Evolutionary conservation across 75 land plant genomes (phyloP).

Genomic region (Picea glauca): DNA sequence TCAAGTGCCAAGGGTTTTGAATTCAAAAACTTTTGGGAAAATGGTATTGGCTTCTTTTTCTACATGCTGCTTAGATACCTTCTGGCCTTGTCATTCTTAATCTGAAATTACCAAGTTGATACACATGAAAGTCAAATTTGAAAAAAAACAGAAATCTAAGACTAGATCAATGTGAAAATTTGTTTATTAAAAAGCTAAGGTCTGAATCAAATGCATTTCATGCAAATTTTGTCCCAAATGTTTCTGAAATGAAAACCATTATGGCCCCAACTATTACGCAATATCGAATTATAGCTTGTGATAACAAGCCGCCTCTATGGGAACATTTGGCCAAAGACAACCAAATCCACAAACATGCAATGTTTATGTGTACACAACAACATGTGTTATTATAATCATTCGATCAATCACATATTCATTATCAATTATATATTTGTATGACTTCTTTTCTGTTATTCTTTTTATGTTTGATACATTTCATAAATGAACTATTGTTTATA

Average conservation of each 20-base stretch:
- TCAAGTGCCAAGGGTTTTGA: conserved; percentile 78
- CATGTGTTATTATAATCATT: no score
- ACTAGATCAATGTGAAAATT: no score
- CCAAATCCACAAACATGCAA: conserved; percentile 12
- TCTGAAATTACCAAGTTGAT: conserved; percentile 26
- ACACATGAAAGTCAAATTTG: not conserved
- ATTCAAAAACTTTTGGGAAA: conserved; percentile 75
- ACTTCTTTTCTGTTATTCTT: no score
- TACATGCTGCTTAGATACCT: conserved; percentile 80
- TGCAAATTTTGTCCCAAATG: no score
- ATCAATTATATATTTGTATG: no score
- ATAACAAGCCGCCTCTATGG: conserved; percentile 20
- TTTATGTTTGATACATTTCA: no score
- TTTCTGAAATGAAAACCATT: not conserved
- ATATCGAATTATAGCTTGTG: not conserved
- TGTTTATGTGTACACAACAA: no score
- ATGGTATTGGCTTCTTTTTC: conserved; percentile 64
- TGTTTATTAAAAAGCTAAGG: no score
- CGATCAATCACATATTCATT: no score
- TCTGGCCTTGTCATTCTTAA: conserved; percentile 83
- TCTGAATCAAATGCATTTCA: no score
- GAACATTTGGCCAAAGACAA: conserved; percentile 10
- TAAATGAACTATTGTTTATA: no score
- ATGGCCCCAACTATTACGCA: not conserved
- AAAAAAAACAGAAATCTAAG: no score